Conservation (phyloP, 2,329 filamentous ascomycete species). For the Diaporthe citri region DNA sequence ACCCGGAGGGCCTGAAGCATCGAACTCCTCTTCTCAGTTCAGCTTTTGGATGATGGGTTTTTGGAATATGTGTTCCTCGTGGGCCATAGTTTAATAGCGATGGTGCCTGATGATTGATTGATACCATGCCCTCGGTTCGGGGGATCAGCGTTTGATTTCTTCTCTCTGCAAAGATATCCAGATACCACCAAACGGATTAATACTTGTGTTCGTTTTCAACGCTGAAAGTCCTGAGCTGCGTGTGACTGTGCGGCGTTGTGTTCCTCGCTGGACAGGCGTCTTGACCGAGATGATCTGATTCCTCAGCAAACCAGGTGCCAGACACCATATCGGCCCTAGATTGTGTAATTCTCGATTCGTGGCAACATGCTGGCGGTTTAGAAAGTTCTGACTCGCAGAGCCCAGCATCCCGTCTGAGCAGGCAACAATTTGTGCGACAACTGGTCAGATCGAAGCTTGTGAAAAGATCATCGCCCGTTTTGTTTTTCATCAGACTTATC, state of each 20-base stretch:
- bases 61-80: neutral
- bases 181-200: conserved; percentile 35
- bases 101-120: conserved; percentile 16
- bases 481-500: neutral
- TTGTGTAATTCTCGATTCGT: neutral
- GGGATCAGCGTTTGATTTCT: conserved; percentile 33
- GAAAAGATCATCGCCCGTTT: conserved; percentile 20
- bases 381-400: neutral
- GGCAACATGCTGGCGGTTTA: neutral
- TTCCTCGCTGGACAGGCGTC: neutral
- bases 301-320: neutral
- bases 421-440: neutral
- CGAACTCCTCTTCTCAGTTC: neutral
- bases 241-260: neutral
- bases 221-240: neutral
- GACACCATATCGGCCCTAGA: neutral
- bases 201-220: neutral
- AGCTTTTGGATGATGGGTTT: neutral
- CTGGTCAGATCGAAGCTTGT: conserved; percentile 15
- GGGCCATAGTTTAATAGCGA: neutral
- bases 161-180: conserved; percentile 36
- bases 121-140: conserved; percentile 13
- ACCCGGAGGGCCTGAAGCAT: neutral
- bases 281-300: neutral
- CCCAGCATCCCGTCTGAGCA: neutral